phyloP scores from a whole-genome alignment of 257 asterid species.

The Primulina huaijiensis region DNA sequence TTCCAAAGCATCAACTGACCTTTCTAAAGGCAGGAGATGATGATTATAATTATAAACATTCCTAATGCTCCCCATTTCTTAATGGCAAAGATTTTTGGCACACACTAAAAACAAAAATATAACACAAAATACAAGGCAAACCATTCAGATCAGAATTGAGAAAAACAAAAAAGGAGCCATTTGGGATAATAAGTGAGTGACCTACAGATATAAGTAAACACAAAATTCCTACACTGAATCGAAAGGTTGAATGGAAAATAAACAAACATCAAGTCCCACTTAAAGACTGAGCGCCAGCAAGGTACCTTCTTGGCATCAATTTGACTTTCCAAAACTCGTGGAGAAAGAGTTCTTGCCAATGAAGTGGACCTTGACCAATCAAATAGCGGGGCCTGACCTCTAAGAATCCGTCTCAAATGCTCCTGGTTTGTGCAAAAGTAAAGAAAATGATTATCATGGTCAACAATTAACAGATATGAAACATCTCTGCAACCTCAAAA shows the following conservation, averaged over 20 bases:
- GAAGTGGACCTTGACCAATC: constrained; percentile 97
- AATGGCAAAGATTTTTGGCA: neutral
- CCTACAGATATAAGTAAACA: constrained; percentile 7
- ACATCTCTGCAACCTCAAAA: constrained; percentile 21
- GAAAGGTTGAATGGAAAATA: constrained; percentile 19
- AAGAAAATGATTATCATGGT: constrained; percentile 18
- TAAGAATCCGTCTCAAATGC: constrained; percentile 90
- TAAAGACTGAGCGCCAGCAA: constrained; percentile 20
- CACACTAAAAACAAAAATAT: neutral
- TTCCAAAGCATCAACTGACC: no score
- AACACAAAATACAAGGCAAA: neutral
- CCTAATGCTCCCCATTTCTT: neutral
- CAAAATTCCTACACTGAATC: neutral
- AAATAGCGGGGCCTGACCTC: constrained; percentile 93
- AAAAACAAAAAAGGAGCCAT: neutral
- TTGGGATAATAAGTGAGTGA: neutral
- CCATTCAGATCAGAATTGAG: neutral
- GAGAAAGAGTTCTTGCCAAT: constrained; percentile 91
- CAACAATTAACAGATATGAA: constrained; percentile 20
- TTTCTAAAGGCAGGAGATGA: no score
- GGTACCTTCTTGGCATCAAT: constrained; percentile 95
- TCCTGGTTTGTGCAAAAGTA: constrained; percentile 50
- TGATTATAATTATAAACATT: no score
- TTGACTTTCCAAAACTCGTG: constrained; percentile 97
- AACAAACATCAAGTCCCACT: constrained; percentile 14